Evolutionary conservation across 1,284 basidiomycete genomes (phyloP).

Genomic region (Irpex lacteus): DNA sequence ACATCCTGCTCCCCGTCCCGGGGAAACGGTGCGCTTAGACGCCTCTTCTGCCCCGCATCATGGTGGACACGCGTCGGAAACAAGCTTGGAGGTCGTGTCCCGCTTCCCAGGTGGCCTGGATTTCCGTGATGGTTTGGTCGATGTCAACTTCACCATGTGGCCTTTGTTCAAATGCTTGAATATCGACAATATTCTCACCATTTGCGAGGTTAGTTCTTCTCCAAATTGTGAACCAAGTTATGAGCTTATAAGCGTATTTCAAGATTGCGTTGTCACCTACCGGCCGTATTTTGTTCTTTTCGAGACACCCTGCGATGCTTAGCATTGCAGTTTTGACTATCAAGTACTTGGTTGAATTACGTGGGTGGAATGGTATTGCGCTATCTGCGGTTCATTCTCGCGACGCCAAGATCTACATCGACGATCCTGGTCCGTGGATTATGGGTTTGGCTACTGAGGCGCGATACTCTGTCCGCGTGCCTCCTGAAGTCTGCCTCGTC

Average conservation of each 20-base stretch:
- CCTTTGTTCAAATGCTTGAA: conserved; percentile 94
- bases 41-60: conserved; percentile 57
- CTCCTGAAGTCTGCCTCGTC: conserved; percentile 84
- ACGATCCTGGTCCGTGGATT: conserved; percentile 90
- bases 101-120: conserved; percentile 84
- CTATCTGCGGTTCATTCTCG: conserved; percentile 85
- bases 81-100: conserved; percentile 78
- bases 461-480: conserved; percentile 71
- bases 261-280: conserved; percentile 92
- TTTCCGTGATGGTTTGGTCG: conserved; percentile 79
- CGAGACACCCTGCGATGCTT: conserved; percentile 88
- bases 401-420: conserved; percentile 87
- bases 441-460: conserved; percentile 88
- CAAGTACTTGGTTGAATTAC: conserved; percentile 89
- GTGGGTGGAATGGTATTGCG: conserved; percentile 91
- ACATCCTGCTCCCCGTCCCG: conserved; percentile 82
- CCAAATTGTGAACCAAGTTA: not conserved
- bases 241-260: conserved; percentile 1
- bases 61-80: conserved; percentile 42
- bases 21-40: conserved; percentile 80
- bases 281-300: conserved; percentile 88
- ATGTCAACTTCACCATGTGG: conserved; percentile 96
- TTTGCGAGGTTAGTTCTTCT: conserved; percentile 71
- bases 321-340: conserved; percentile 87
- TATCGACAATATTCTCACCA: conserved; percentile 90